Evolutionary conservation across 306 rosid genomes (phyloP).

Genomic region (Herpetospermum pedunculosum): DNA sequence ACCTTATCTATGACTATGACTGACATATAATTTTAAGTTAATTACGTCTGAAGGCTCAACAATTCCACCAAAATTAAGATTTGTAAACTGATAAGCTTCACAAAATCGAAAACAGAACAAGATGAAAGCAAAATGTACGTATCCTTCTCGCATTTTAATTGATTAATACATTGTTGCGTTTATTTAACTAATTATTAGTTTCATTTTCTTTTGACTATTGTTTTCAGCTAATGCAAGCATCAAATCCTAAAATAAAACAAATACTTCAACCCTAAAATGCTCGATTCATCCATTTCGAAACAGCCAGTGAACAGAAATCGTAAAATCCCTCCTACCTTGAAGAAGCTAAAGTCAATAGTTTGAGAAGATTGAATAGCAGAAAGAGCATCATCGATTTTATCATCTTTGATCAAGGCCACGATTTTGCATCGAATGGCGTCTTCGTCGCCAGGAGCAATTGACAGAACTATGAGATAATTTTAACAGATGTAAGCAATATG

Average conservation of each 20-base stretch:
- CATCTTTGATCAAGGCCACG: conserved; percentile 62
- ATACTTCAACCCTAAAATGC: neutral
- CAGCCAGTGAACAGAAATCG: neutral
- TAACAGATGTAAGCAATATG: neutral
- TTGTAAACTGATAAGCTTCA: neutral
- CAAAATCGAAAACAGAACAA: neutral
- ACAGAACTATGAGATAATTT: conserved; percentile 40
- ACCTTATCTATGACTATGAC: neutral
- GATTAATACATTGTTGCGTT: neutral
- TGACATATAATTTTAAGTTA: neutral
- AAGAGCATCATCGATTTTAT: conserved; percentile 48
- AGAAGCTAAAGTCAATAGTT: conserved; percentile 48
- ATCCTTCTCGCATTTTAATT: neutral
- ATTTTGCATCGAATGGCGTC: conserved; percentile 85
- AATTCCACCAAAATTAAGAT: neutral
- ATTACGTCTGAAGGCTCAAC: neutral
- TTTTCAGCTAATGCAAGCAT: neutral
- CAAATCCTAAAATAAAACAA: too few relatives aligned
- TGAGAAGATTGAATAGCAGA: conserved; percentile 43
- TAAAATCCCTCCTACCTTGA: conserved; percentile 27
- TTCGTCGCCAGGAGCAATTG: conserved; percentile 54
- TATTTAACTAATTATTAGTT: neutral
- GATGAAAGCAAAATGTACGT: neutral
- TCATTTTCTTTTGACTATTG: neutral
- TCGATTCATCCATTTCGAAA: neutral